Percentiles rank a stretch among this genome's conserved stretches.
Conservation (phyloP, 192 early-diverging fungal species). For the Coemansia sp. region DNA sequence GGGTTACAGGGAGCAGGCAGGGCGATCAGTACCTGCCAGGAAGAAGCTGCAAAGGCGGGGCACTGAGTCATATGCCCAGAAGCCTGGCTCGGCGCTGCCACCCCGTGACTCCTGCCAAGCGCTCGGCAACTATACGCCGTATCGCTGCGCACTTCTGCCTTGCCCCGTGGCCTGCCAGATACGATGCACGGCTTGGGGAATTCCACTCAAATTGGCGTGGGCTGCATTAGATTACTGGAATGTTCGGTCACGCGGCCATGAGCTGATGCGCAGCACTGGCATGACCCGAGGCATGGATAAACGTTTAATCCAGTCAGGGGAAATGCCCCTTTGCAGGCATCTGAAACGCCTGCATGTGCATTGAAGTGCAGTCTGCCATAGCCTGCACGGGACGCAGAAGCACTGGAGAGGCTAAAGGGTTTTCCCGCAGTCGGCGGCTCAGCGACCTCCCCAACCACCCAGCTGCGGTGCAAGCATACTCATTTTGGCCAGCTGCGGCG, state of each 20-base stretch:
- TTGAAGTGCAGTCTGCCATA: background rate
- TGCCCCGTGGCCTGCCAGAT: background rate
- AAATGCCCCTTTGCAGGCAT: background rate
- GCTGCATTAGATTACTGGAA: background rate
- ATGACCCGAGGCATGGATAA: background rate
- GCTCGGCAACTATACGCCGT: background rate
- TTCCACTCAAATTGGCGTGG: background rate
- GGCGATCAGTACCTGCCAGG: background rate
- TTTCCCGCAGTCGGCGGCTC: too few relatives aligned
- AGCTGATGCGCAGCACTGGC: background rate
- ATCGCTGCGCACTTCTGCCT: background rate
- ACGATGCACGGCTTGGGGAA: background rate
- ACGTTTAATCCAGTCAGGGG: constrained; percentile 1
- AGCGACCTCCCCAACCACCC: background rate
- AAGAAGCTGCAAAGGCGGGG: too few relatives aligned
- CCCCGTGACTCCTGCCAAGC: background rate
- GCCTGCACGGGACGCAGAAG: too few relatives aligned
- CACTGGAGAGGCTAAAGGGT: too few relatives aligned
- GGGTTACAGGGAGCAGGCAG: background rate
- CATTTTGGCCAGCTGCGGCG: too few relatives aligned
- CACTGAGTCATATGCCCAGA: too few relatives aligned
- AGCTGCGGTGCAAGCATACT: background rate
- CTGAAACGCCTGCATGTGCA: constrained; percentile 1
- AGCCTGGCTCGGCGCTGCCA: background rate
- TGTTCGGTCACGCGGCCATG: background rate